Percentiles rank a stretch among this genome's conserved stretches.
Evolutionary conservation across 2,329 filamentous ascomycete species (phyloP).

Genomic region (Fusarium sp.): DNA sequence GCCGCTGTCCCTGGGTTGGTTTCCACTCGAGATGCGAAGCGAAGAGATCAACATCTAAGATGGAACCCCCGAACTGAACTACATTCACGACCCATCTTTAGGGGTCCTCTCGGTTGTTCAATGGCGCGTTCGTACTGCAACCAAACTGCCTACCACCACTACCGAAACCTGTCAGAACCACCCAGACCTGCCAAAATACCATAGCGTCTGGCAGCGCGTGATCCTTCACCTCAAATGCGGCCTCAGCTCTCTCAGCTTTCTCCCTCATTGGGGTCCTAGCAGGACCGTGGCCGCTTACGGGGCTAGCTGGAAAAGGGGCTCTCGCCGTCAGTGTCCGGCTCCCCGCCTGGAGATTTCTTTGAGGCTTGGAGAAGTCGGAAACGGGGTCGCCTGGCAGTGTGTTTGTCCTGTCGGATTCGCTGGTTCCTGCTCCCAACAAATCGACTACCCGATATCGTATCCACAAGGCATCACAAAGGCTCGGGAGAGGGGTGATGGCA

Average conservation of each 20-base stretch:
- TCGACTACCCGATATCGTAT: background rate
- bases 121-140: background rate
- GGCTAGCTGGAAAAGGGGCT: constrained; percentile 14
- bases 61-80: background rate
- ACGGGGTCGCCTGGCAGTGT: background rate
- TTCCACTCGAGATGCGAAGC: background rate
- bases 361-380: background rate
- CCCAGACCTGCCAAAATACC: constrained; percentile 15
- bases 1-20: background rate
- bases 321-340: constrained; percentile 6
- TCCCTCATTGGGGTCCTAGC: constrained; percentile 6
- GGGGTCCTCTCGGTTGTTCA: background rate
- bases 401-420: background rate
- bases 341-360: background rate
- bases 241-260: constrained; percentile 2
- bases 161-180: background rate
- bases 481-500: background rate
- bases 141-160: constrained; percentile 10
- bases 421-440: background rate
- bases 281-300: constrained; percentile 10
- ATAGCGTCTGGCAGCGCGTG: background rate
- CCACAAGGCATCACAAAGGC: constrained; percentile 12
- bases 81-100: background rate
- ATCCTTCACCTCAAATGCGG: constrained; percentile 19
- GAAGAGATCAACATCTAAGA: background rate